Percentiles rank a stretch among this genome's conserved stretches.
phyloP scores from a whole-genome alignment of 2,329 filamentous ascomycete genomes.

The Fusarium globosum region DNA sequence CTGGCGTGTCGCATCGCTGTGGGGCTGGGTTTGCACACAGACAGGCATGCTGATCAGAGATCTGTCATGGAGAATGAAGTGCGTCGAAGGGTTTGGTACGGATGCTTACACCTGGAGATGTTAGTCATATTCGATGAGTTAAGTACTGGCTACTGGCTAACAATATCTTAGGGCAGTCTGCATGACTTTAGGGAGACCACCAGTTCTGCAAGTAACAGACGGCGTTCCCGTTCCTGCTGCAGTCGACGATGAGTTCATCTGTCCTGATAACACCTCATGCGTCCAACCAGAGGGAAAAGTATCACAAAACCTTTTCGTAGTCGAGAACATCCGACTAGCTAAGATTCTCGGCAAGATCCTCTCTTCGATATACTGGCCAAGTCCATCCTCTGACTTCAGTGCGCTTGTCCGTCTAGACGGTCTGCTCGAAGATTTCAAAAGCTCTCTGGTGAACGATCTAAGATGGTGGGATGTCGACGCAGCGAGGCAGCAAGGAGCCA shows the following conservation, averaged over 20 bases:
- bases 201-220: background rate
- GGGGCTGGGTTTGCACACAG: accelerated
- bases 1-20: background rate
- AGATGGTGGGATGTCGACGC: background rate
- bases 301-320: background rate
- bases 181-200: background rate
- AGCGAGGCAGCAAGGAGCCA: accelerated
- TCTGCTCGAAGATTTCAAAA: background rate
- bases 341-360: conserved; percentile 3
- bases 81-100: conserved; percentile 5
- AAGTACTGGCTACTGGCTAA: background rate
- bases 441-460: accelerated
- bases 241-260: background rate
- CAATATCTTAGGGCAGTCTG: background rate
- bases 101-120: conserved; percentile 5
- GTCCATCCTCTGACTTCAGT: background rate
- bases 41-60: background rate
- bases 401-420: background rate
- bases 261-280: accelerated
- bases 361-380: background rate
- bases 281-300: background rate
- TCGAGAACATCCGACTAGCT: background rate
- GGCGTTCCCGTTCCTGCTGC: background rate
- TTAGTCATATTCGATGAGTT: accelerated
- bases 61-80: background rate